These are phyloP conservation scores for Aureobasidium leucospermi DNA, from an alignment of 2,329 filamentous ascomycete species.

Conservation along the genomic window DNA sequence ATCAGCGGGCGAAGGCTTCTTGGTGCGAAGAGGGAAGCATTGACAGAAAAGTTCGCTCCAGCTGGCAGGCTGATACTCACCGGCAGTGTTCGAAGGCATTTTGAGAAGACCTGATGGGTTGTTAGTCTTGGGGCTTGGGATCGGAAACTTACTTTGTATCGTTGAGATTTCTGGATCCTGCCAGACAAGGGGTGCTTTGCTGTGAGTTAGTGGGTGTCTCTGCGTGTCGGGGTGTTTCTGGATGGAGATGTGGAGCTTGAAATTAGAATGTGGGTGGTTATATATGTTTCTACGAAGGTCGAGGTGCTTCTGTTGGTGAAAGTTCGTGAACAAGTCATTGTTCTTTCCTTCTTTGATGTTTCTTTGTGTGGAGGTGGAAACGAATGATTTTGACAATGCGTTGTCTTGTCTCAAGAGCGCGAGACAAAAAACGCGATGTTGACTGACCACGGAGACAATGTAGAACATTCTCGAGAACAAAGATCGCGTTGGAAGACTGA, in stretches of 20 bases:
- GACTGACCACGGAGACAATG: background rate
- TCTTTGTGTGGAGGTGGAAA: background rate
- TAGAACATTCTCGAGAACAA: background rate
- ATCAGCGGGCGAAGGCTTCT: background rate
- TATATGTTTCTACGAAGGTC: background rate
- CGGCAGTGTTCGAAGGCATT: background rate
- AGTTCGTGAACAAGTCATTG: background rate
- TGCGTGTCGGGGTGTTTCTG: background rate
- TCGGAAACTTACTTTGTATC: background rate
- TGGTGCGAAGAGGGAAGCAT: background rate
- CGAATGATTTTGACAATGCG: background rate
- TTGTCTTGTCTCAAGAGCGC: background rate
- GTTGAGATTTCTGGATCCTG: background rate
- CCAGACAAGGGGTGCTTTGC: background rate
- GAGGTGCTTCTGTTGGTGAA: background rate
- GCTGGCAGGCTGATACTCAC: background rate
- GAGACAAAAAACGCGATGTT: background rate
- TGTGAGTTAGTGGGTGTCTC: background rate
- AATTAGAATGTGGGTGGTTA: background rate
- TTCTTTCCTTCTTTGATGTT: background rate
- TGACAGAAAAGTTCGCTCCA: background rate
- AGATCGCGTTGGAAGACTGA: background rate
- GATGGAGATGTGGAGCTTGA: background rate
- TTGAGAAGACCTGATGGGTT: background rate
- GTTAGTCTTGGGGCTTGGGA: background rate